Percentiles rank a stretch among this genome's conserved stretches.
These are phyloP conservation scores for Rhynchospora pubera DNA, from an alignment of 176 grass and related monocot species.

Conservation along the genomic window DNA sequence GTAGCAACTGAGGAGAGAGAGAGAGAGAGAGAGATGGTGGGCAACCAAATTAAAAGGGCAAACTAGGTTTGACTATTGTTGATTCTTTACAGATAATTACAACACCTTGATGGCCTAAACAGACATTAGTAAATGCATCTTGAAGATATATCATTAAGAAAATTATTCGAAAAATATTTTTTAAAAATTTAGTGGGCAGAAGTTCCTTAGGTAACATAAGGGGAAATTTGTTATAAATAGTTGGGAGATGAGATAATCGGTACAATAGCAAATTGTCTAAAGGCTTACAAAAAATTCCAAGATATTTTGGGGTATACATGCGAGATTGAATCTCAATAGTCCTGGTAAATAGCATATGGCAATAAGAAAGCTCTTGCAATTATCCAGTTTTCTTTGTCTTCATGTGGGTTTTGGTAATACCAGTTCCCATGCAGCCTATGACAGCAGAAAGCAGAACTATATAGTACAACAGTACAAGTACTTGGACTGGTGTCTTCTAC, in stretches of 20 bases:
- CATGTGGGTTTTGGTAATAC: neutral
- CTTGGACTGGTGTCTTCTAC: neutral
- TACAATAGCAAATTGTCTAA: neutral
- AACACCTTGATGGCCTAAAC: neutral
- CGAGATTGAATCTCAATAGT: neutral
- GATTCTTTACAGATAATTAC: neutral
- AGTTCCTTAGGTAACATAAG: neutral
- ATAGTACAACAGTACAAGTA: neutral
- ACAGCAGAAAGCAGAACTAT: neutral
- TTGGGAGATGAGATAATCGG: neutral
- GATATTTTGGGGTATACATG: neutral
- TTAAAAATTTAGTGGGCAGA: too few species aligned
- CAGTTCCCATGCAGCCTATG: neutral
- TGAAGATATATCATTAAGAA: neutral
- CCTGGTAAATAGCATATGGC: neutral
- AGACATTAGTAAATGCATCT: neutral
- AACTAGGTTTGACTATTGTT: neutral
- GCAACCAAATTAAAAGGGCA: neutral
- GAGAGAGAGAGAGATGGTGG: neutral
- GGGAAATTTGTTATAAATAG: neutral
- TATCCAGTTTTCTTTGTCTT: neutral
- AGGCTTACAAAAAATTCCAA: neutral
- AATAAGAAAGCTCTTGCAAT: neutral
- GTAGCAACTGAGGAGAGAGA: neutral
- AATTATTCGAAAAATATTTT: too few species aligned